Evolutionary conservation across 306 rosid species (phyloP), one percentile per base, ranked within the genome.

Genomic region (Lathyrus aphaca): DNA sequence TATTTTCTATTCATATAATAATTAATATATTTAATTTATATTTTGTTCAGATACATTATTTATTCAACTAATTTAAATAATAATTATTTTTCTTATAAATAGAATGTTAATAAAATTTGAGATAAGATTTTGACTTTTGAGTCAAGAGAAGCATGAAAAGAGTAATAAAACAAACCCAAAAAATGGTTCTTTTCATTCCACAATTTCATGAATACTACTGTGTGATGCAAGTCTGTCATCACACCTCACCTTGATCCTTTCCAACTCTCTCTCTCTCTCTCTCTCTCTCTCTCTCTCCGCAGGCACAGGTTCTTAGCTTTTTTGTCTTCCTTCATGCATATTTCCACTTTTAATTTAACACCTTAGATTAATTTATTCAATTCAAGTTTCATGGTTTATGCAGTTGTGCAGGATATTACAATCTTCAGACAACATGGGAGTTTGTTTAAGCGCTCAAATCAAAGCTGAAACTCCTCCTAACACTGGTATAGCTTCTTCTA

Each of bases 361-460:
- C 17, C 10, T 12, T 27, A 13, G 12, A 57, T 57, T 18, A 60
- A 8, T 25, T 37, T 48, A 7, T 69, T 59, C 66, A 59, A 11
- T 57, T 46, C 59, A 27, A 45, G 10, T 64, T 64, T 66, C 44
- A 23, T 68, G 25, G 9, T 62, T 61, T 50, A 13, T 79, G 65
- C 68, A 59, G 27, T 72, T 14, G 27, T 64, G 75, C 39, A 48
- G 37, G 15, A 50, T 68, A 77, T 78, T 69, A 15, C 1, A 16
- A 25, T 37, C 61, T 72, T 17, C 40, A 87, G 74, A n/a, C 40
- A 76, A 68, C 45, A 87, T 87, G 92, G 92, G 92, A 66, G 54
- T 71, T 75, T 87, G 92, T 83, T 79, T 79, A 57, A 85, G 89
- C 17, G 77, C 88, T 51, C 85, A 61, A 79, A 70, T 83, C 44